phyloP scores from a whole-genome alignment of 179 eudicot species.

The Spinacia oleracea region DNA sequence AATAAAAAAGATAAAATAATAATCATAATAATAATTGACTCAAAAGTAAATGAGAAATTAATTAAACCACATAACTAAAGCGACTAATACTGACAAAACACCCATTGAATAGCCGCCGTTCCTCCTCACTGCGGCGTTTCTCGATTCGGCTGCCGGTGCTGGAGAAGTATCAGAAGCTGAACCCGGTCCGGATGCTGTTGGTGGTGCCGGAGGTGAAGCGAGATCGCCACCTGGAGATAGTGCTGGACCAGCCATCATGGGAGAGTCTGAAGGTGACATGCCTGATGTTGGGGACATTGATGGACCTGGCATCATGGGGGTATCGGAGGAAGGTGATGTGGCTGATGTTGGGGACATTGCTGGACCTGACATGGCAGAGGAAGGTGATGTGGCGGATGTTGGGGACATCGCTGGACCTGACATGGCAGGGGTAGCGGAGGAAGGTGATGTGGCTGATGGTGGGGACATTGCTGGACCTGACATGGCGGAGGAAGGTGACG shows the following conservation, averaged over 20 bases:
- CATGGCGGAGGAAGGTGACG: not conserved
- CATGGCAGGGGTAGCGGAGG: too few species aligned
- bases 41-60: not conserved
- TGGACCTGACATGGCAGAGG: not conserved
- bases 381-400: not conserved
- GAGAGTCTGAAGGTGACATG: not conserved
- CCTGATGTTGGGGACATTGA: conserved; percentile 9
- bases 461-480: conserved; percentile 12
- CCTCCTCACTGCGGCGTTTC: not conserved
- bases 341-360: conserved; percentile 13
- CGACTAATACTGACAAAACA: not conserved
- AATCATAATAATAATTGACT: not conserved
- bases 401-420: not conserved
- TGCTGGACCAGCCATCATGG: not conserved
- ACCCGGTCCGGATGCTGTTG: not conserved
- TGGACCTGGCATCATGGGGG: not conserved
- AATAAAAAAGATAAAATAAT: not conserved
- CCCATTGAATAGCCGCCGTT: not conserved
- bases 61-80: conserved; percentile 5
- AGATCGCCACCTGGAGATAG: too few species aligned
- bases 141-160: too few species aligned
- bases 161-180: too few species aligned
- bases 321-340: conserved; percentile 7
- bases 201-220: too few species aligned
- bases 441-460: not conserved